Base-by-base conservation (phyloP, 768 basidiomycete species). In the Lactarius hatsudake region DNA sequence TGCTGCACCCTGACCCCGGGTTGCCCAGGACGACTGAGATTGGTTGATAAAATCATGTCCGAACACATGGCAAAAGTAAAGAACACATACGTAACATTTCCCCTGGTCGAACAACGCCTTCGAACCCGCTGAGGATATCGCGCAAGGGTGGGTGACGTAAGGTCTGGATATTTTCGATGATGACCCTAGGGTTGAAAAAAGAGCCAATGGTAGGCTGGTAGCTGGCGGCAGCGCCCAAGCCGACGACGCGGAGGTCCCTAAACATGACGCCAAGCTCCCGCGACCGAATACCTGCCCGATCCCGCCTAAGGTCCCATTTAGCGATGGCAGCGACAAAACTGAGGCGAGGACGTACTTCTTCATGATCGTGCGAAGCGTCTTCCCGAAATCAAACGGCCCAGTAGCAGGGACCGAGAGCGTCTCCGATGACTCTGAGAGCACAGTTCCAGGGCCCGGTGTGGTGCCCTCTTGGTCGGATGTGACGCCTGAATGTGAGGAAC, bases 1-100 rank as follows among this genome's bases (percentile, higher is more conserved):
- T 91, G 0, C 88, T 86, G 74, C 94, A 96, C 36, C 94, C 94
- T 5, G 91, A 83, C 0, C 89, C 90, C 3, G 93, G 93, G 62
- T 91, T 87, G 26, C 93, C 93, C 17, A 67, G 62, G 13, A 67
- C 62, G 2, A 67, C 51, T 53, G 3, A 53, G 23, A 26, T 53
- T 2, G 26, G 13, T 20, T 15, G 48, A 34, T 40, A 51, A 20
- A 9, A 53, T n/a, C 28, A 61, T 54, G 12, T 53, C 51, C 13
- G 23, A 51, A 51, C 23, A 4, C 23, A 23, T 23, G 45, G 45
- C 1, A 23, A 26, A 38, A 26, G 12, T 12, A 23, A 36, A 34
- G 12, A 23, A 53, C 13, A 84, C 89, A 70, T 72, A 87, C 92
- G 80, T 4, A 87, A 80, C 87, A 89, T 89, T 70, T 89, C 86